Conservation (phyloP, 2,329 filamentous ascomycete genomes). For the Alternaria triticina region DNA sequence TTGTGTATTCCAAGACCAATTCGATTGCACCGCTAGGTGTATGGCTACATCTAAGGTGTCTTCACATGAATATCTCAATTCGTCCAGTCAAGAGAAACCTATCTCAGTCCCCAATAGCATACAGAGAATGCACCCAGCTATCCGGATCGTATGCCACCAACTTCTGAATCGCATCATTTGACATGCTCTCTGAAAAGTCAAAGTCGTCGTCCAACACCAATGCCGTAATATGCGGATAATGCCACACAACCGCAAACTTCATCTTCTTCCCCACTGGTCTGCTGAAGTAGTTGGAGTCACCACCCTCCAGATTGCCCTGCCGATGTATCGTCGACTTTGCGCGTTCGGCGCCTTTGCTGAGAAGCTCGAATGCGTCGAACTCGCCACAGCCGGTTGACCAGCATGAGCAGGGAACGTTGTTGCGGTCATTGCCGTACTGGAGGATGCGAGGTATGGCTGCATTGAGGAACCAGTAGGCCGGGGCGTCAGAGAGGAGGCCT, state of each 20-base stretch:
- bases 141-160: slow-evolving; percentile 45
- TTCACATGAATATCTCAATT: background rate
- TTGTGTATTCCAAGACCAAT: background rate
- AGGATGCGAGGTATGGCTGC: slow-evolving; percentile 71
- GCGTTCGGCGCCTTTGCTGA: slow-evolving; percentile 67
- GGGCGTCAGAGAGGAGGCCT: slow-evolving; percentile 66
- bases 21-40: background rate
- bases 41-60: background rate
- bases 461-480: slow-evolving; percentile 79
- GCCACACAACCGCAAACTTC: slow-evolving; percentile 62
- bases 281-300: slow-evolving; percentile 74
- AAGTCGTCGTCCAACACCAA: slow-evolving; percentile 47
- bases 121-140: slow-evolving; percentile 49
- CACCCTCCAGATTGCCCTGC: slow-evolving; percentile 65
- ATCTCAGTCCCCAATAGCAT: slow-evolving; percentile 42
- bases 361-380: slow-evolving; percentile 76
- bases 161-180: slow-evolving; percentile 40
- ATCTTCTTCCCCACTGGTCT: slow-evolving; percentile 66
- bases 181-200: slow-evolving; percentile 47
- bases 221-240: slow-evolving; percentile 42
- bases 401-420: slow-evolving; percentile 67
- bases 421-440: slow-evolving; percentile 66
- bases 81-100: background rate
- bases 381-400: slow-evolving; percentile 75
- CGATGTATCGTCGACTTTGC: slow-evolving; percentile 72